Percentiles rank a stretch among this genome's conserved stretches.
These are phyloP conservation scores for Claviceps citrina DNA, from an alignment of 2,329 filamentous ascomycete species.

Conservation along the genomic window DNA sequence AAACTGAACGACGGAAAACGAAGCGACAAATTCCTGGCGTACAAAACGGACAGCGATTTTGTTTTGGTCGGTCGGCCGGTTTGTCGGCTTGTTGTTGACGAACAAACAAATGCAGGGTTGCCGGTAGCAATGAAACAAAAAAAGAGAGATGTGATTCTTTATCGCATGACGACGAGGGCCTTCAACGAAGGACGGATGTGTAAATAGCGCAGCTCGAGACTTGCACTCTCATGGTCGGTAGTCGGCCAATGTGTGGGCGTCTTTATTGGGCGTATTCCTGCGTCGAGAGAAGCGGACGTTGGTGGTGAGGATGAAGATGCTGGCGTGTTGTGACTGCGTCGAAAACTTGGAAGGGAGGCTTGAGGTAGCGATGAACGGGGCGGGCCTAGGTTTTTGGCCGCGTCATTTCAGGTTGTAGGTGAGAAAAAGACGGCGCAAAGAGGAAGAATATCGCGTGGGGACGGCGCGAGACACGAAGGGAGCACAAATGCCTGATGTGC, in stretches of 20 bases:
- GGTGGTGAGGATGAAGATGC: not conserved
- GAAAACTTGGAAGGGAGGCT: not conserved
- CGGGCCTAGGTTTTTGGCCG: no score
- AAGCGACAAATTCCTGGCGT: no score
- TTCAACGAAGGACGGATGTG: constrained; percentile 4
- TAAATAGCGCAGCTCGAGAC: not conserved
- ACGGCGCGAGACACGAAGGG: no score
- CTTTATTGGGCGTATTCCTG: not conserved
- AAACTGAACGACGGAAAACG: no score
- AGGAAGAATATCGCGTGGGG: no score
- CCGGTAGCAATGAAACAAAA: not conserved
- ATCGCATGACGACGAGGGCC: constrained; percentile 4
- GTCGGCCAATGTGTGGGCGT: not conserved
- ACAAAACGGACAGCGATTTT: not conserved
- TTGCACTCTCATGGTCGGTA: constrained; percentile 2
- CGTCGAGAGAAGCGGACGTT: not conserved
- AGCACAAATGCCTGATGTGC: no score
- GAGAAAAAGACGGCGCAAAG: no score
- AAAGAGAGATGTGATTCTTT: not conserved
- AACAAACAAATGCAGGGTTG: not conserved
- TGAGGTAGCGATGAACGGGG: not conserved
- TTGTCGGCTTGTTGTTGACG: not conserved
- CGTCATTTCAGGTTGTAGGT: no score
- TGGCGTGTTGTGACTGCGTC: not conserved
- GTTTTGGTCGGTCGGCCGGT: not conserved